Base-by-base conservation (phyloP, 2,329 filamentous ascomycete genomes). In the Rutstroemia sp. region DNA sequence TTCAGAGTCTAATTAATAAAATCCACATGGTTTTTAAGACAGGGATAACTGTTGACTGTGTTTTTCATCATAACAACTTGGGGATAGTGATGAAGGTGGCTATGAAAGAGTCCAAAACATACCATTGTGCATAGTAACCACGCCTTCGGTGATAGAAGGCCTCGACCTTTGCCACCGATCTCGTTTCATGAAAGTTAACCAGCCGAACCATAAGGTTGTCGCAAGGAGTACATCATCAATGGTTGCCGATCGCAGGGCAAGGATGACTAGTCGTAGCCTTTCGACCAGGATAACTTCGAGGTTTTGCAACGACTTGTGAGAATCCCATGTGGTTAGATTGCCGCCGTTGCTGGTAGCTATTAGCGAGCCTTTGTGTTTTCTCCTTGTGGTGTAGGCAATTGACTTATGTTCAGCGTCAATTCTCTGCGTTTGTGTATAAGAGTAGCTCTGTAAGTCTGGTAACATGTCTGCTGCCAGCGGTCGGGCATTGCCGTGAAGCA, bases 1-100 rank as follows among this genome's bases (percentile, higher is more conserved):
- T 56, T 56, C 53, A 56, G 53, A 56, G 53, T 56, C 53, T 56
- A 56, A 56, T 56, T 56, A 56, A 42, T 48, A 34, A 48, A 48
- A 48, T 56, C 53, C 53, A 56, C 53, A 56, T 56, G 47, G 44
- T 44, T 27, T 42, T 56, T 56, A 56, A 56, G 53, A 56, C 53
- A 56, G 53, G 53, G 53, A 56, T 56, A 56, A 56, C 53, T 56
- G 53, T 56, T 56, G 53, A 56, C 53, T 39, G 16, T 56, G 9
- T 56, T 56, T 51, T 56, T 56, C 53, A 56, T 56, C 53, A 56
- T 12, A 38, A 56, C 47, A 56, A 42, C 21, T 4, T 8, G 10
- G 39, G 37, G 37, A 16, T 10, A 44, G 12, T 17, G 9, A n/a
- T 34, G 16, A 46, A 27, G 5, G 10, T 17, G 4, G 16, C 5